Evolutionary conservation across 306 rosid genomes (phyloP).

Genomic region (Mimosa pudica): DNA sequence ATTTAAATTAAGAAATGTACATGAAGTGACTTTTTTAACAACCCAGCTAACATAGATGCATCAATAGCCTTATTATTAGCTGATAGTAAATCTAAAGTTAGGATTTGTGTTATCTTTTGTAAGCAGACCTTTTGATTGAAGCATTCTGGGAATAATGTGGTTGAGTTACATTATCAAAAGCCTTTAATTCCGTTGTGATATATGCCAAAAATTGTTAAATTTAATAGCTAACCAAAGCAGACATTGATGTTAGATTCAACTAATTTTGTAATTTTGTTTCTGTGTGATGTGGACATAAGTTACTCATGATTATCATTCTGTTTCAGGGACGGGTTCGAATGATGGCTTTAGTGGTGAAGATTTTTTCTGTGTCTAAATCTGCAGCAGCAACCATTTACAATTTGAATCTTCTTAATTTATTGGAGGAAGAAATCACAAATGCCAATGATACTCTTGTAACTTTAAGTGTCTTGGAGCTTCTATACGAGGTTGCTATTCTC

Average conservation of each 20-base stretch:
- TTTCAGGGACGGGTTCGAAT: constrained; percentile 88
- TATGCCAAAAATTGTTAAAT: not conserved
- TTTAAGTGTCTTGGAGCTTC: constrained; percentile 82
- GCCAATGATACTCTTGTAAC: constrained; percentile 77
- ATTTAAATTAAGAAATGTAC: constrained; percentile 1
- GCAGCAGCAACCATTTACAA: constrained; percentile 67
- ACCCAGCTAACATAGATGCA: not conserved
- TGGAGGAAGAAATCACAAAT: constrained; percentile 75
- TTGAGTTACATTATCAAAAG: not conserved
- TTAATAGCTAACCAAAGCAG: constrained; percentile 13
- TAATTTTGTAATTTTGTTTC: not conserved
- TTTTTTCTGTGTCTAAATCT: constrained; percentile 71
- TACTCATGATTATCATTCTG: constrained; percentile 19
- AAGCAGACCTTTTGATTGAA: not conserved
- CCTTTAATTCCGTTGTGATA: not conserved
- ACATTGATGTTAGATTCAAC: not conserved
- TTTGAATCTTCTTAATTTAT: constrained; percentile 64
- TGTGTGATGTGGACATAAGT: constrained; percentile 31
- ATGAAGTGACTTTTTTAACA: not conserved
- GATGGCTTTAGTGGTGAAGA: constrained; percentile 85
- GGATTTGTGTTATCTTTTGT: not conserved
- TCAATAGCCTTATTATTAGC: constrained; percentile 2
- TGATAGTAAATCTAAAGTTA: not conserved
- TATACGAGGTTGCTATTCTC: constrained; percentile 71
- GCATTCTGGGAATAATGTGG: not conserved